phyloP scores from a whole-genome alignment of 805 yeast species.

The Schwanniomyces vanrijiae region DNA sequence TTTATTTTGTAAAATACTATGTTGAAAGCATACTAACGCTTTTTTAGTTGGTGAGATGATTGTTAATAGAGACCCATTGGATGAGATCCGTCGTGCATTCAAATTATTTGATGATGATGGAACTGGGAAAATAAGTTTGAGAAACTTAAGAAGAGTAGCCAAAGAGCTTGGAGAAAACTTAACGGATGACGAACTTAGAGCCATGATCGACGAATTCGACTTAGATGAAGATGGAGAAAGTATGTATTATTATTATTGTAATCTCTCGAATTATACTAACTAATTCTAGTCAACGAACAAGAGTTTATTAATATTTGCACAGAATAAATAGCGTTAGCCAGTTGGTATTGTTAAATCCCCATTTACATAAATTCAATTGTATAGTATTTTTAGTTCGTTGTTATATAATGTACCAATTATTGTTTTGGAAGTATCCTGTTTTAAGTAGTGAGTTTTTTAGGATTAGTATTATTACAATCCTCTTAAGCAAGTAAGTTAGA shows the following conservation, averaged over 20 bases:
- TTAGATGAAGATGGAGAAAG: constrained; percentile 93
- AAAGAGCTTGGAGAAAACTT: constrained; percentile 90
- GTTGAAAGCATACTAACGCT: not conserved
- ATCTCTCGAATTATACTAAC: constrained; percentile 25
- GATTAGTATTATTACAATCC: too few relatives aligned
- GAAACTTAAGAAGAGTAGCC: constrained; percentile 85
- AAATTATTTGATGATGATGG: constrained; percentile 82
- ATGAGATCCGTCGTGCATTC: constrained; percentile 89
- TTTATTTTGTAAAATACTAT: not conserved
- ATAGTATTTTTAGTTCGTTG: not conserved
- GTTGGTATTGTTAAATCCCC: not conserved
- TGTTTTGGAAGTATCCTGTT: not conserved
- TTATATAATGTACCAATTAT: not conserved
- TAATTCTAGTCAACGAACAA: constrained; percentile 62
- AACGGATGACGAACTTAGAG: constrained; percentile 88
- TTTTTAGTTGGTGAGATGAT: constrained; percentile 70
- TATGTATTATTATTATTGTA: constrained; percentile 27
- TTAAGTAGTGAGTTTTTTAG: too few relatives aligned
- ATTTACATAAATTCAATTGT: not conserved
- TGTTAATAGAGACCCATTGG: constrained; percentile 87
- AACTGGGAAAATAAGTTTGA: constrained; percentile 80
- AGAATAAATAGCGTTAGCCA: constrained; percentile 37
- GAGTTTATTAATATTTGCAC: constrained; percentile 89
- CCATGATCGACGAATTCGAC: constrained; percentile 98
- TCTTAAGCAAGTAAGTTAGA: too few relatives aligned